Conservation (phyloP, 1,284 basidiomycete genomes). For the Cutaneotrichosporon sp. region DNA sequence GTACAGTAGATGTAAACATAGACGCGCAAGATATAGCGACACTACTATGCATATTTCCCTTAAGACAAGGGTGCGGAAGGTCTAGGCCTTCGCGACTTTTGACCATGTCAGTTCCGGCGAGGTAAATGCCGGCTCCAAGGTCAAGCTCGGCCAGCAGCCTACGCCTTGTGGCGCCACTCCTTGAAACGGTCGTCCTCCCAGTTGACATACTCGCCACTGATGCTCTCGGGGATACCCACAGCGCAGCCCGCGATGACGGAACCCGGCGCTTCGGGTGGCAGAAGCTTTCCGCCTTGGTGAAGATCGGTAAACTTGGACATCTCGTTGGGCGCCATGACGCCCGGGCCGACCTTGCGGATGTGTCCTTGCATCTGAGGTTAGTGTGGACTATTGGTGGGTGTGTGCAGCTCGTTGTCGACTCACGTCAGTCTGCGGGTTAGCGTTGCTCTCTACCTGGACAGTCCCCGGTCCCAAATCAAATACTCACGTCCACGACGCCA, state of each 20-base stretch:
- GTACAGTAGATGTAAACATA: no score
- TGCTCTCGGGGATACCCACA: slow-evolving; percentile 35
- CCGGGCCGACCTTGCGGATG: slow-evolving; percentile 38
- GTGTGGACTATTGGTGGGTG: neutral
- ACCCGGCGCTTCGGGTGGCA: slow-evolving; percentile 50
- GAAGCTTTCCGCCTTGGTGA: slow-evolving; percentile 49
- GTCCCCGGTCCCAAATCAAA: no score
- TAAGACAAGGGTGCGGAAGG: no score
- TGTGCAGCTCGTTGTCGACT: neutral
- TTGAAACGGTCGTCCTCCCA: slow-evolving; percentile 48
- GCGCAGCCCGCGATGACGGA: slow-evolving; percentile 51
- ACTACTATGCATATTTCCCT: no score
- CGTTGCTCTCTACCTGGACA: neutral
- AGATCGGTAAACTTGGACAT: slow-evolving; percentile 48
- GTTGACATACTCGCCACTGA: slow-evolving; percentile 51
- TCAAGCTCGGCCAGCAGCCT: neutral
- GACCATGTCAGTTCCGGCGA: no score
- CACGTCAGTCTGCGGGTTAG: slow-evolving; percentile 19
- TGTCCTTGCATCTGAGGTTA: slow-evolving; percentile 44
- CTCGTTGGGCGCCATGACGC: slow-evolving; percentile 45
- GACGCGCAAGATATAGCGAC: no score
- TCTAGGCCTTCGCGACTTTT: no score
- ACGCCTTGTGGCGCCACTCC: slow-evolving; percentile 10
- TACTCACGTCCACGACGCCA: slow-evolving; percentile 51
- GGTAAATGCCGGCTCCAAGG: neutral